Evolutionary conservation across 106 monocot species (phyloP), one percentile per base, ranked within the genome.

Genomic region (Triglochin maritima): DNA sequence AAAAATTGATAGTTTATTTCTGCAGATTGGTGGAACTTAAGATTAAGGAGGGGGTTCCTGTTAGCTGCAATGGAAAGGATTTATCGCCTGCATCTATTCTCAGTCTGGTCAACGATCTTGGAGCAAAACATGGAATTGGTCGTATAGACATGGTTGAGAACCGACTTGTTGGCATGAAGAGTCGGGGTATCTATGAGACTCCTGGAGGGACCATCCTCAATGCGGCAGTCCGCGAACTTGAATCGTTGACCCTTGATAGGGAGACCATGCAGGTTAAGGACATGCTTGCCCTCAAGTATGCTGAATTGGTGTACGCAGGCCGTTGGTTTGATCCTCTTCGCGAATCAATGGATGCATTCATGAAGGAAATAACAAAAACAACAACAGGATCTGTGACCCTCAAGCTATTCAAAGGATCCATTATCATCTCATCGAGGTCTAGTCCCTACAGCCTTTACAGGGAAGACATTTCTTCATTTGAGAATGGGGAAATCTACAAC

Each of bases 131-230:
- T 50, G 91, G 96, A 4, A 79, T 98, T 3, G 96, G 96, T 2
- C 83, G 96, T 44, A 68, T 86, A 0, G 91, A 98, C 80, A 98
- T 98, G 91, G 96, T 98, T 5, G 96, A 98, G 65, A 98, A 98
- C 63, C 81, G 96, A 5, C 84, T 91, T 4, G 96, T 98, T 7
- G 96, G 91, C 63, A 91, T 98, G 91, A 91, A 98, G 79, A 85
- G 85, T 46, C 91, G 96, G 3, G 96, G 96, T 3, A 88, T 91
- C 60, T 98, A 98, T 2, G 96, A 98, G 70, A 98, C 96, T 3
- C 96, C 96, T 1, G 96, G 96, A 10, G 96, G 96, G 57, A 98
- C 96, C 45, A 88, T 98, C 45, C 75, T 91, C 65, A 78, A 49
- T 49, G 47, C 83, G 1, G 96, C 88, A 3, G 85, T 69, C 12